These are phyloP conservation scores for Cyphellophora attinorum DNA, from an alignment of 2,329 filamentous ascomycete species.

Conservation along the genomic window DNA sequence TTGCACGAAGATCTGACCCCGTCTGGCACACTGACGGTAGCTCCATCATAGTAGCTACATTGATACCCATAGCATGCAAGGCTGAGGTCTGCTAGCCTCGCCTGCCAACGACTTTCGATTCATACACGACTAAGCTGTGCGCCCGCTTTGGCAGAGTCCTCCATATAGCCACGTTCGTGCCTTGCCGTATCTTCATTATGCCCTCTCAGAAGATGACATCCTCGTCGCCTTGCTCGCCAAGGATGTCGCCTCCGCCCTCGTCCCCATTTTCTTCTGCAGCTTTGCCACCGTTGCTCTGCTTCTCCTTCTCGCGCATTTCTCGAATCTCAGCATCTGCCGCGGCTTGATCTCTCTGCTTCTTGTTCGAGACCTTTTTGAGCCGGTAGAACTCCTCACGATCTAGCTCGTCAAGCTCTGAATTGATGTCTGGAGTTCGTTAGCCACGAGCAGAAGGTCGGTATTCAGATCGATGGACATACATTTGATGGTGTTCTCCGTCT, in stretches of 20 bases:
- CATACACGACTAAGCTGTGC: no score
- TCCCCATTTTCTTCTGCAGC: constrained; percentile 23
- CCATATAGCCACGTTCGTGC: no score
- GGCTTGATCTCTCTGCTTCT: constrained; percentile 70
- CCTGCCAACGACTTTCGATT: not conserved
- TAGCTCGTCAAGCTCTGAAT: constrained; percentile 93
- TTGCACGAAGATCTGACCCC: no score
- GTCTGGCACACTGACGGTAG: no score
- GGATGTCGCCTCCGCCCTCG: constrained; percentile 52
- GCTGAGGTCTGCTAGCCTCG: no score
- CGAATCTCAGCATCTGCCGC: constrained; percentile 61
- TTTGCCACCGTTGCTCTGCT: constrained; percentile 14
- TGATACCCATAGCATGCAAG: not conserved
- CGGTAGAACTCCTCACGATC: constrained; percentile 98
- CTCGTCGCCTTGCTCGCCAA: constrained; percentile 67
- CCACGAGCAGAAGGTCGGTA: not conserved
- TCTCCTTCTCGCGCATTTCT: constrained; percentile 31
- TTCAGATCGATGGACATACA: constrained; percentile 46
- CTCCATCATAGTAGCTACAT: no score
- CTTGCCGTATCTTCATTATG: no score
- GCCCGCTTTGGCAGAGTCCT: no score
- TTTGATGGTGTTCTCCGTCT: constrained; percentile 99
- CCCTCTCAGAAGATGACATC: constrained; percentile 92
- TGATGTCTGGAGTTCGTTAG: constrained; percentile 58
- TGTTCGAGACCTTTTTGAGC: constrained; percentile 85